Conservation (phyloP, 805 yeast genomes). For the Saccharomycopsis selenospora region DNA sequence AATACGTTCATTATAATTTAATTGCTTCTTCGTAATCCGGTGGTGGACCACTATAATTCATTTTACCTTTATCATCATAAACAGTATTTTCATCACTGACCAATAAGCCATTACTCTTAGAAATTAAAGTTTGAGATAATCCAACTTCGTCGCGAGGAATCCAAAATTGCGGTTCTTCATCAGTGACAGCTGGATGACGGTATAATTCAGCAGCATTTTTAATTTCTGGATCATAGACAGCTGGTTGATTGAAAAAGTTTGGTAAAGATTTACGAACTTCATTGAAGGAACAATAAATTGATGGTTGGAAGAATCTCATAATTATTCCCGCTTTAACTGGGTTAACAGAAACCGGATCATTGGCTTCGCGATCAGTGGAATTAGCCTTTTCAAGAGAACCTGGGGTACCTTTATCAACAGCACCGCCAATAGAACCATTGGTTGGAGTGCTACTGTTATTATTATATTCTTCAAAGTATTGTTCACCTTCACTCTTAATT, state of each 20-base stretch:
- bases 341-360: background rate
- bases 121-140: constrained; percentile 51
- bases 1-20: constrained; percentile 26
- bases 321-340: background rate
- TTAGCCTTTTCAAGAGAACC: constrained; percentile 5
- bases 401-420: constrained; percentile 27
- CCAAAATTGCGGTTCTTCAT: constrained; percentile 60
- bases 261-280: constrained; percentile 39
- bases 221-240: constrained; percentile 17
- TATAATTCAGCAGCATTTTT: constrained; percentile 30
- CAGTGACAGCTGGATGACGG: constrained; percentile 51
- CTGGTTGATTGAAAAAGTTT: constrained; percentile 22
- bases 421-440: constrained; percentile 27
- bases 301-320: constrained; percentile 39
- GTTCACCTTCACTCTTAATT: constrained; percentile 43
- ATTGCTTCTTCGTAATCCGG: constrained; percentile 56
- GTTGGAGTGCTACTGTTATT: constrained; percentile 27
- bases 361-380: background rate
- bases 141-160: constrained; percentile 63
- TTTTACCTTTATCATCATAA: constrained; percentile 50
- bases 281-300: constrained; percentile 34
- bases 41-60: constrained; percentile 54
- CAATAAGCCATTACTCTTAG: constrained; percentile 47
- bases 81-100: constrained; percentile 53
- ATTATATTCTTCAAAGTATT: constrained; percentile 24